Evolutionary conservation across 2,329 filamentous ascomycete genomes (phyloP).

Genomic region (Phyllosticta citriasiana): DNA sequence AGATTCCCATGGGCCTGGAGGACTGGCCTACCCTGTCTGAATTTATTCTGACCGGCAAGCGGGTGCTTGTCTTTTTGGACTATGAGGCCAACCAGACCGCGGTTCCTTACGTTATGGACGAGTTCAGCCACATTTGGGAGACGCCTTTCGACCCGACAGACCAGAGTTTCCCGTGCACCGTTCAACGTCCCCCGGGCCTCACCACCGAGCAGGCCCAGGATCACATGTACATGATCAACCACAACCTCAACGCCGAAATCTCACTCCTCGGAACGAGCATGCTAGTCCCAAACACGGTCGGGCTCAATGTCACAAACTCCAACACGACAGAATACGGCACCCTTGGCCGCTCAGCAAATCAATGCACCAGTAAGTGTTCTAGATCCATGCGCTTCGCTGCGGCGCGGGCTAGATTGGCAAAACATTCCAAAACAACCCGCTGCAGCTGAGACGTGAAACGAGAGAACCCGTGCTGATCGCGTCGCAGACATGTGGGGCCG

Average conservation of each 20-base stretch:
- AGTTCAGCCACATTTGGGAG: conserved; percentile 87
- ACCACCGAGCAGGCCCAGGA: conserved; percentile 38
- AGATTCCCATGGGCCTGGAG: conserved; percentile 57
- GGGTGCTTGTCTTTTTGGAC: conserved; percentile 31
- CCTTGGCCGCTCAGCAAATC: conserved; percentile 23
- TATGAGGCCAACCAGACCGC: conserved; percentile 58
- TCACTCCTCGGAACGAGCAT: conserved; percentile 16
- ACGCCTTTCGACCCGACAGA: conserved; percentile 71
- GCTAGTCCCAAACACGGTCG: conserved; percentile 27
- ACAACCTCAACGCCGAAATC: conserved; percentile 79
- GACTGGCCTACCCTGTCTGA: conserved; percentile 78
- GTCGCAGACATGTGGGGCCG: conserved; percentile 23
- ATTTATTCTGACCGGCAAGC: conserved; percentile 31
- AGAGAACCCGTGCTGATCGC: not conserved
- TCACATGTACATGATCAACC: conserved; percentile 74
- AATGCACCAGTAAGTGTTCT: conserved; percentile 24
- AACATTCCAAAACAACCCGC: not conserved
- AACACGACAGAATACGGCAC: conserved; percentile 23
- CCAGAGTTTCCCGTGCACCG: conserved; percentile 63
- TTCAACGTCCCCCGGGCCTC: conserved; percentile 65
- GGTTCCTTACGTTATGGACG: conserved; percentile 75
- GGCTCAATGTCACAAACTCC: conserved; percentile 25
- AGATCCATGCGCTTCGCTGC: not conserved
- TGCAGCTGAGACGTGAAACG: conserved; percentile 6
- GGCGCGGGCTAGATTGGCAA: not conserved